These are phyloP conservation scores for Vaccinium darrowii DNA, from an alignment of 148 eudicot genomes.

Conservation along the genomic window DNA sequence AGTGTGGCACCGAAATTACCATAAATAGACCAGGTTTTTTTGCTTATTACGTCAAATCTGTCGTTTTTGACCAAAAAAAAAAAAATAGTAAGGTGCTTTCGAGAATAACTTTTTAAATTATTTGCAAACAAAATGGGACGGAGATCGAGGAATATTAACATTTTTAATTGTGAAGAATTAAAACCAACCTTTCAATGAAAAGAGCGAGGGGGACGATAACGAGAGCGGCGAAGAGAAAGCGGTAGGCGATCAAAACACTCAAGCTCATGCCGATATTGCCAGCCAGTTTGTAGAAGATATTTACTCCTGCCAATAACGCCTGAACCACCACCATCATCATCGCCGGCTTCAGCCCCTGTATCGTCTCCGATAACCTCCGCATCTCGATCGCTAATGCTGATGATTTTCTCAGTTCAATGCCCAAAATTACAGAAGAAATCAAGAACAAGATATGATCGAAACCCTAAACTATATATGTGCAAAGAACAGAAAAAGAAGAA, in stretches of 20 bases:
- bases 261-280: constrained; percentile 38
- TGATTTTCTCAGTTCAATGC: no score
- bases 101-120: no score
- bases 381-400: not conserved
- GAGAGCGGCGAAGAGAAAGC: constrained; percentile 29
- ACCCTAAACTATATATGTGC: no score
- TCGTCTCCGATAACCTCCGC: not conserved
- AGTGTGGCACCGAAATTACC: not conserved
- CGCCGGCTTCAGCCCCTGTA: constrained; percentile 29
- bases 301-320: constrained; percentile 19
- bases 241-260: constrained; percentile 39
- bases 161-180: no score
- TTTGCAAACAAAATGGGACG: no score
- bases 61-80: no score
- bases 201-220: constrained; percentile 36
- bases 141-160: no score
- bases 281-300: constrained; percentile 38
- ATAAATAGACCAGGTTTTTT: not conserved
- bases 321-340: constrained; percentile 38
- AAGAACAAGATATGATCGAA: no score
- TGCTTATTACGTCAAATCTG: not conserved
- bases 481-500: no score
- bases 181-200: constrained; percentile 40
- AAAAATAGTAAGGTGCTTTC: no score
- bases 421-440: no score